Percentiles rank a stretch among this genome's conserved stretches.
Conservation (phyloP, 2,329 filamentous ascomycete genomes). For the Fusarium begoniae region DNA sequence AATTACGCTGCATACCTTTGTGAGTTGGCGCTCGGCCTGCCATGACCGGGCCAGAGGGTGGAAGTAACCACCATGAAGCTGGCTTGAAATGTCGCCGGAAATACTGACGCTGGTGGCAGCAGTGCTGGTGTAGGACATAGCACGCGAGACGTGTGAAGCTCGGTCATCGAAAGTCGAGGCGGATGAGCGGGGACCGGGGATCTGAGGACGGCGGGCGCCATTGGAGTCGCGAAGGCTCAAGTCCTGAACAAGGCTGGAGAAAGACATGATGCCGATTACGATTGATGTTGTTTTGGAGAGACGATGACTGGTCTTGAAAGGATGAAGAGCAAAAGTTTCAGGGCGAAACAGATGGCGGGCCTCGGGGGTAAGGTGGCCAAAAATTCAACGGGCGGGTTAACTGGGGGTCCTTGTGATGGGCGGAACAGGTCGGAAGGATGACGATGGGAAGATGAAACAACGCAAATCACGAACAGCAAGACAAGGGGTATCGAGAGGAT, state of each 20-base stretch:
- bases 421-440: constrained; percentile 34
- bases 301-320: constrained; percentile 3
- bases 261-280: constrained; percentile 62
- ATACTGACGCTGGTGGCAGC: constrained; percentile 75
- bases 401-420: constrained; percentile 26
- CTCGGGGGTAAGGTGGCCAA: constrained; percentile 34
- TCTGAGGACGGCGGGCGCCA: constrained; percentile 56
- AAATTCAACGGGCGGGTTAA: constrained; percentile 10
- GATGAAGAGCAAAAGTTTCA: constrained; percentile 7
- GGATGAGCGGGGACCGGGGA: constrained; percentile 54
- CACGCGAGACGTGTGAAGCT: constrained; percentile 68
- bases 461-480: constrained; percentile 6
- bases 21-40: constrained; percentile 86
- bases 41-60: constrained; percentile 82
- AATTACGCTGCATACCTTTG: constrained; percentile 68
- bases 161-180: constrained; percentile 68
- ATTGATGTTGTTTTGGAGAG: constrained; percentile 11
- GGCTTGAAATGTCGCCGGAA: constrained; percentile 79
- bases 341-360: not conserved
- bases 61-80: constrained; percentile 84
- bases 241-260: constrained; percentile 74
- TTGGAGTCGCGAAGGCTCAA: constrained; percentile 66
- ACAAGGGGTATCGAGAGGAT: not conserved
- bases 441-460: constrained; percentile 5
- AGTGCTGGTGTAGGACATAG: constrained; percentile 73